Percentiles rank a stretch among this genome's conserved stretches.
Conservation (phyloP, 768 basidiomycete genomes). For the Mycena indigotica region DNA sequence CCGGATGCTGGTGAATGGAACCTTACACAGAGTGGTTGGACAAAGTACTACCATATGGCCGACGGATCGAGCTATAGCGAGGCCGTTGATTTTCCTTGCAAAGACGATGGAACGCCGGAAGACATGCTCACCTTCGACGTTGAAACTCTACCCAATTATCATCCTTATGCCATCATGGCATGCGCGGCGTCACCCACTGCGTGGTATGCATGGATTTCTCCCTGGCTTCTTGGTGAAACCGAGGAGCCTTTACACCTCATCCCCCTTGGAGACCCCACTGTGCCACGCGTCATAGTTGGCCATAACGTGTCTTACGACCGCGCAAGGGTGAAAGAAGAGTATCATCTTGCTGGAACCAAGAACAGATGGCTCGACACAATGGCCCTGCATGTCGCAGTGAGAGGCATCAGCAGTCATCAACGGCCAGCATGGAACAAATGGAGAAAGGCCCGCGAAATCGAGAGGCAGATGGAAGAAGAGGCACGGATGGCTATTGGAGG, state of each 20-base stretch:
- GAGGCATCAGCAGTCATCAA: slow-evolving; percentile 93
- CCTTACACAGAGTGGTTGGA: slow-evolving; percentile 75
- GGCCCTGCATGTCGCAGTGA: slow-evolving; percentile 90
- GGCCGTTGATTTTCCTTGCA: slow-evolving; percentile 62
- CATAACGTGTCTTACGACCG: slow-evolving; percentile 97
- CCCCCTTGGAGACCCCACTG: slow-evolving; percentile 60
- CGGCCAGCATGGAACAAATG: slow-evolving; percentile 91
- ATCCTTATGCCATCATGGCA: slow-evolving; percentile 85
- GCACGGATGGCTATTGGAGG: slow-evolving; percentile 59
- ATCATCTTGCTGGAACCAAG: slow-evolving; percentile 61
- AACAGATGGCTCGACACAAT: slow-evolving; percentile 93
- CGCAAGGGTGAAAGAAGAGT: slow-evolving; percentile 81
- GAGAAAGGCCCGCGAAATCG: slow-evolving; percentile 66
- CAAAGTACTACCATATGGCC: slow-evolving; percentile 67
- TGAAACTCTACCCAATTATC: slow-evolving; percentile 85
- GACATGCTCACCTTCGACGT: slow-evolving; percentile 88
- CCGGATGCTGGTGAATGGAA: slow-evolving; percentile 42
- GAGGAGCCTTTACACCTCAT: slow-evolving; percentile 66
- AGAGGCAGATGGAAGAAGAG: slow-evolving; percentile 59
- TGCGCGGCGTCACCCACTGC: slow-evolving; percentile 78
- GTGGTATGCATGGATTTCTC: slow-evolving; percentile 97
- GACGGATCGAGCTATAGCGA: slow-evolving; percentile 83
- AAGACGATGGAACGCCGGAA: slow-evolving; percentile 65
- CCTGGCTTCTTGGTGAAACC: slow-evolving; percentile 78
- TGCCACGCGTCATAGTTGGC: slow-evolving; percentile 75